Percentiles rank a stretch among this genome's conserved stretches.
phyloP scores from a whole-genome alignment of 257 asterid species.

The Thymus mandschuricus region DNA sequence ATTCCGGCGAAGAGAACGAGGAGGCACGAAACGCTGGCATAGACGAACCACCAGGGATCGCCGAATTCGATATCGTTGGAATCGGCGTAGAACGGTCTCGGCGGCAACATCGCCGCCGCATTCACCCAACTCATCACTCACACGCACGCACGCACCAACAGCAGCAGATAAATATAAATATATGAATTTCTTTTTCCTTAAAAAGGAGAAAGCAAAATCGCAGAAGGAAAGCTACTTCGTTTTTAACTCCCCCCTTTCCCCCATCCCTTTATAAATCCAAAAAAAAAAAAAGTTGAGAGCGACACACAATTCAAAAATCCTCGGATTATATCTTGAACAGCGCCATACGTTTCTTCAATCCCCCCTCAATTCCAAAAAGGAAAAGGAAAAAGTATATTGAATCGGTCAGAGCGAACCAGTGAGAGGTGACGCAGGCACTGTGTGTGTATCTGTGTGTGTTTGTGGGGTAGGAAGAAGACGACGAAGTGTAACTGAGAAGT shows the following conservation, averaged over 20 bases:
- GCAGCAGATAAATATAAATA: background rate
- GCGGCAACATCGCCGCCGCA: constrained; percentile 48
- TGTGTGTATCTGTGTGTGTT: background rate
- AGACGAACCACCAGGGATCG: constrained; percentile 86
- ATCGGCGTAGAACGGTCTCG: constrained; percentile 58
- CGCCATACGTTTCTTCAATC: background rate
- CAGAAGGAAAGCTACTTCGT: constrained; percentile 13
- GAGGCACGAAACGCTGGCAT: constrained; percentile 85
- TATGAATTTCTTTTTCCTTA: no score
- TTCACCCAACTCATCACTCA: constrained; percentile 43
- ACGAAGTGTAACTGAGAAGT: constrained; percentile 6
- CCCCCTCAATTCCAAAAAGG: background rate
- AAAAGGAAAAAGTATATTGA: background rate
- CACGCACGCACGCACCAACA: constrained; percentile 7
- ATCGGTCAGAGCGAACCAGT: constrained; percentile 1
- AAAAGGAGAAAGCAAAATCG: background rate
- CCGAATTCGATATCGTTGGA: constrained; percentile 83
- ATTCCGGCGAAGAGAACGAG: constrained; percentile 96
- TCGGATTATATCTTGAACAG: background rate
- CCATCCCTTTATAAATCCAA: background rate
- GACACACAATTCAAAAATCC: background rate
- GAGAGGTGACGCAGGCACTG: constrained; percentile 21
- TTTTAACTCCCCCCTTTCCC: constrained; percentile 6
- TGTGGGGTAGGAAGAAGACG: background rate
- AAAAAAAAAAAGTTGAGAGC: background rate